Conservation (phyloP, 2,329 filamentous ascomycete species). For the Pseudovirgaria hyperparasitica region DNA sequence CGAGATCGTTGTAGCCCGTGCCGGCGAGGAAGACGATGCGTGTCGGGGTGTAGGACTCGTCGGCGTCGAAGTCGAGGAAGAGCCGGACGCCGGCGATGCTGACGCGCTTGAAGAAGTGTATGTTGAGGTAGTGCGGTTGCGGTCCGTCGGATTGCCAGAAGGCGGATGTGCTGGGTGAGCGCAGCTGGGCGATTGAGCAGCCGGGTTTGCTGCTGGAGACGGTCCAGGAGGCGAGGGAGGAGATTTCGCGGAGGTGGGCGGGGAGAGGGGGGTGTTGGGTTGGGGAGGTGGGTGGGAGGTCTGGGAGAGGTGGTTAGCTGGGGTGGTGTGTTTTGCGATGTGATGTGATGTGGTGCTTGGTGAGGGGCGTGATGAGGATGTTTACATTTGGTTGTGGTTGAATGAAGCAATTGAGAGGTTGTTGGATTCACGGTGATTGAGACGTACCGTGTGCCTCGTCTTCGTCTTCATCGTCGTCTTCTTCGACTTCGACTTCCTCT, state of each 20-base stretch:
- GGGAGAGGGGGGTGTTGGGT: constrained; percentile 21
- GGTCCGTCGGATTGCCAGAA: constrained; percentile 85
- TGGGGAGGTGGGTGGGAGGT: constrained; percentile 8
- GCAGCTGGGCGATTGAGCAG: constrained; percentile 63
- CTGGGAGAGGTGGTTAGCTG: constrained; percentile 5
- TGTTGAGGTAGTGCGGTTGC: constrained; percentile 69
- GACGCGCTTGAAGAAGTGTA: constrained; percentile 76
- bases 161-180: constrained; percentile 56
- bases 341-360: background rate
- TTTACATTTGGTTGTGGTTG: background rate
- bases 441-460: constrained; percentile 13
- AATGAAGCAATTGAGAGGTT: background rate
- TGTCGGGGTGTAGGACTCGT: constrained; percentile 94
- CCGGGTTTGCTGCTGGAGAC: constrained; percentile 73
- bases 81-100: constrained; percentile 68
- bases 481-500: constrained; percentile 51
- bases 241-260: constrained; percentile 61
- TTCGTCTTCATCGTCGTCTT: constrained; percentile 45
- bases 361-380: background rate
- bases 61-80: constrained; percentile 79
- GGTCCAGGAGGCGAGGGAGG: constrained; percentile 70
- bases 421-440: background rate
- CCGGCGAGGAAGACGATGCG: constrained; percentile 82
- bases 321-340: no score
- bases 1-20: constrained; percentile 80